phyloP scores from a whole-genome alignment of 2,329 filamentous ascomycete species.

The Penicillium rolfsii region DNA sequence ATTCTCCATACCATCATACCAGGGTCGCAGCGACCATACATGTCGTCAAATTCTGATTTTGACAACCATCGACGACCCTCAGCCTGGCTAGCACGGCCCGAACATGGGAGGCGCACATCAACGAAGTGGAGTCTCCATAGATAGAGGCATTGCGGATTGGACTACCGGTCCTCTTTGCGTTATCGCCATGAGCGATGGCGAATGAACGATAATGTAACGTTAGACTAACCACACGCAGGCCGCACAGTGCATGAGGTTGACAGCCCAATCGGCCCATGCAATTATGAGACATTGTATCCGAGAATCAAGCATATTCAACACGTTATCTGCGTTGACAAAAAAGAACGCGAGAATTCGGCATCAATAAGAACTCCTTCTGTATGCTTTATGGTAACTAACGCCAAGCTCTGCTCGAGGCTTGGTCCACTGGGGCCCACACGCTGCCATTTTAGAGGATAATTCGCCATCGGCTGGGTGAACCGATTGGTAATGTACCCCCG shows the following conservation, averaged over 20 bases:
- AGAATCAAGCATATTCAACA: neutral
- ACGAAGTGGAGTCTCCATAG: neutral
- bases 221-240: too few relatives aligned
- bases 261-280: neutral
- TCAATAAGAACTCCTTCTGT: neutral
- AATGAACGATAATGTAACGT: neutral
- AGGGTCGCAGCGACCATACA: neutral
- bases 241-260: neutral
- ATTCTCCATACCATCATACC: neutral
- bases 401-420: neutral
- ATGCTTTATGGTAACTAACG: neutral
- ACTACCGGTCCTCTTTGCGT: neutral
- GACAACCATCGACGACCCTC: neutral
- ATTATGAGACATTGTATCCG: neutral
- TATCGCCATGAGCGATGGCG: constrained; percentile 1
- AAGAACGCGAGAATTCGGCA: neutral
- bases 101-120: neutral
- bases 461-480: neutral
- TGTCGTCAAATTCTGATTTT: neutral
- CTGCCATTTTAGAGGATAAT: neutral
- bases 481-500: neutral
- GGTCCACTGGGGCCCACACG: neutral
- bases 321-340: neutral
- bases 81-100: too few relatives aligned
- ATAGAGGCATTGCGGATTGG: neutral